Percentiles rank a stretch among this genome's conserved stretches.
Conservation (phyloP, 2,329 filamentous ascomycete species). For the Aspergillus melleus region DNA sequence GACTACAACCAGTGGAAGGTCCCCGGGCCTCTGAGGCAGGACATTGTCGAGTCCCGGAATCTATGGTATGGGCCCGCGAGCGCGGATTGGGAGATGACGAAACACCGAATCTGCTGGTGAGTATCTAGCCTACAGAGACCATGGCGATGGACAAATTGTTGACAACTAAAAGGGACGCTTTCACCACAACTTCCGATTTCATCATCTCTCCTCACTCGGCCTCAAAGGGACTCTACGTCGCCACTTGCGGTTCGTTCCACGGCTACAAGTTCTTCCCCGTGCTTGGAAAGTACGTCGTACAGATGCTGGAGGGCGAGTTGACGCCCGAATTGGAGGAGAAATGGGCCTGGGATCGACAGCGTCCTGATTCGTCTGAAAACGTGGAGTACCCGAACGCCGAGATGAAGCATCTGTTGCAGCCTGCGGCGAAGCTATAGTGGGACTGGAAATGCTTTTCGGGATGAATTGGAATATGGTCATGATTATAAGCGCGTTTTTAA, state of each 20-base stretch:
- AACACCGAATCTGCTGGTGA: conserved; percentile 68
- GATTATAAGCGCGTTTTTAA: no score
- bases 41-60: conserved; percentile 58
- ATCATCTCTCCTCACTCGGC: conserved; percentile 49
- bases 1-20: conserved; percentile 68
- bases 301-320: conserved; percentile 29
- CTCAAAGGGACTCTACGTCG: conserved; percentile 44
- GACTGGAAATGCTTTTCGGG: not conserved
- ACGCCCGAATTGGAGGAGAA: conserved; percentile 24
- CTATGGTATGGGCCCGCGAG: conserved; percentile 62
- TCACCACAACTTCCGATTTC: conserved; percentile 58
- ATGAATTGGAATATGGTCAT: no score
- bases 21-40: conserved; percentile 55
- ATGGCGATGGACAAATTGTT: not conserved
- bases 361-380: conserved; percentile 54
- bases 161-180: conserved; percentile 57
- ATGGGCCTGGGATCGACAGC: conserved; percentile 52
- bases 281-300: conserved; percentile 29
- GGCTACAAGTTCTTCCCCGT: conserved; percentile 33
- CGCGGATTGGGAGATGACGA: conserved; percentile 58
- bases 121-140: conserved; percentile 21
- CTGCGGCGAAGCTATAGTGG: conserved; percentile 29
- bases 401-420: conserved; percentile 54
- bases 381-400: conserved; percentile 59
- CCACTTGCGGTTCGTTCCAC: conserved; percentile 34